Percentiles rank a stretch among this genome's conserved stretches.
phyloP scores from a whole-genome alignment of 768 basidiomycete genomes.

The Phaeolepiota aurea region DNA sequence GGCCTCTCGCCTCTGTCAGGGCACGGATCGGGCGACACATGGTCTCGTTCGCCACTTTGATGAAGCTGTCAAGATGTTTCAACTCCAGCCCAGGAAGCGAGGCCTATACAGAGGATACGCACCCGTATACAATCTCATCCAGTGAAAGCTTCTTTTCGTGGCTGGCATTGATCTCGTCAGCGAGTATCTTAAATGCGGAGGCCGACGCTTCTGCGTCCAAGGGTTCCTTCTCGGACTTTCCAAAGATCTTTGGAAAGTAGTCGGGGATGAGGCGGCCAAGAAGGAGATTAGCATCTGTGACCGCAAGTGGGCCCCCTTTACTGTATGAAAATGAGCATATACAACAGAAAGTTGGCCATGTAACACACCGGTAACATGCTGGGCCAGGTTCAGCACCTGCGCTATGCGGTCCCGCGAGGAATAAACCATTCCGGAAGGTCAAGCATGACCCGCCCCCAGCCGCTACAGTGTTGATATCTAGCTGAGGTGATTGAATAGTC shows the following conservation, averaged over 20 bases:
- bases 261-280: constrained; percentile 85
- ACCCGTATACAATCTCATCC: constrained; percentile 90
- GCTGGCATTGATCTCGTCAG: constrained; percentile 60
- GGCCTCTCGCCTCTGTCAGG: constrained; percentile 82
- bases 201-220: constrained; percentile 69
- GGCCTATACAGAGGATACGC: constrained; percentile 11
- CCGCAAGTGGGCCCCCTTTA: constrained; percentile 86
- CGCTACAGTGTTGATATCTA: constrained; percentile 94
- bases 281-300: constrained; percentile 89
- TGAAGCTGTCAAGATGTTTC: constrained; percentile 46
- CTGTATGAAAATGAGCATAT: constrained; percentile 24
- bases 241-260: constrained; percentile 94
- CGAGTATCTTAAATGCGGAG: constrained; percentile 58
- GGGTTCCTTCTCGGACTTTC: constrained; percentile 78
- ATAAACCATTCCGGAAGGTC: constrained; percentile 84
- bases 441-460: constrained; percentile 92
- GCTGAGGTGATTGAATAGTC: constrained; percentile 84
- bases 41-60: constrained; percentile 94
- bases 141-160: constrained; percentile 51
- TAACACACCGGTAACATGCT: constrained; percentile 70
- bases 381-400: constrained; percentile 94
- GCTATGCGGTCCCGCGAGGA: constrained; percentile 86
- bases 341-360: neutral
- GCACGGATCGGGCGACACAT: constrained; percentile 93
- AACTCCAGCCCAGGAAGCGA: neutral